These are phyloP conservation scores for Cenchrus americanus DNA, from an alignment of 176 grass and related monocot species.

Conservation along the genomic window DNA sequence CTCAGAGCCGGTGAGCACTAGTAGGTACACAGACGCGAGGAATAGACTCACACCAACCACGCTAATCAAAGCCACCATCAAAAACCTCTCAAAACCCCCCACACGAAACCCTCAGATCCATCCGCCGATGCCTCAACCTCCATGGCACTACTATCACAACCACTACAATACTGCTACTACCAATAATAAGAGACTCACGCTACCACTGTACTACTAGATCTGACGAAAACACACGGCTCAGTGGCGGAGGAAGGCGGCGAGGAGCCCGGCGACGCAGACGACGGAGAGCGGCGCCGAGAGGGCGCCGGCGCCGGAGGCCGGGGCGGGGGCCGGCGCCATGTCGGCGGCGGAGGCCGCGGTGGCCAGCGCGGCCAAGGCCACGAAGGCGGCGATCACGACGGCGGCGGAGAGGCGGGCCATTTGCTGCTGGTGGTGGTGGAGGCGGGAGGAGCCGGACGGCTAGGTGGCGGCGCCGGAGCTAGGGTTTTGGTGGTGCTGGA, in stretches of 20 bases:
- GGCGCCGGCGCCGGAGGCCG: constrained; percentile 11
- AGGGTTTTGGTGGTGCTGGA: constrained; percentile 22
- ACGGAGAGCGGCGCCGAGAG: constrained; percentile 49
- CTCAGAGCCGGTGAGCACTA: constrained; percentile 12
- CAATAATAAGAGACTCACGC: background rate
- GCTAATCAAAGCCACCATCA: background rate
- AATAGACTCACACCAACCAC: constrained; percentile 18
- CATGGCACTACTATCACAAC: background rate
- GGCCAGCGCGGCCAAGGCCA: constrained; percentile 25
- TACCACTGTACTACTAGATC: constrained; percentile 33
- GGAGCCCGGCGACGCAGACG: constrained; percentile 43
- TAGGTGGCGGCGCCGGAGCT: background rate
- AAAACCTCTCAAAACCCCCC: constrained; percentile 19
- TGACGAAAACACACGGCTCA: constrained; percentile 24
- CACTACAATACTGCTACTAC: background rate
- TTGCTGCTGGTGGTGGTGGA: background rate
- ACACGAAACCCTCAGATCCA: constrained; percentile 18
- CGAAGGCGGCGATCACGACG: background rate
- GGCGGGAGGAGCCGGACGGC: background rate
- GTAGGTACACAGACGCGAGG: constrained; percentile 5
- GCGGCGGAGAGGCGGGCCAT: constrained; percentile 51
- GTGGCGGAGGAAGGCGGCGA: constrained; percentile 49
- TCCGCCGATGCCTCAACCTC: background rate
- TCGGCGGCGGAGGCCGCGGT: constrained; percentile 39
- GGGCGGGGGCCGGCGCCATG: constrained; percentile 42